Evolutionary conservation across 495 filamentous ascomycete species (phyloP), one percentile per base, ranked within the genome.

Genomic region (Hyaloscypha hepaticicola): DNA sequence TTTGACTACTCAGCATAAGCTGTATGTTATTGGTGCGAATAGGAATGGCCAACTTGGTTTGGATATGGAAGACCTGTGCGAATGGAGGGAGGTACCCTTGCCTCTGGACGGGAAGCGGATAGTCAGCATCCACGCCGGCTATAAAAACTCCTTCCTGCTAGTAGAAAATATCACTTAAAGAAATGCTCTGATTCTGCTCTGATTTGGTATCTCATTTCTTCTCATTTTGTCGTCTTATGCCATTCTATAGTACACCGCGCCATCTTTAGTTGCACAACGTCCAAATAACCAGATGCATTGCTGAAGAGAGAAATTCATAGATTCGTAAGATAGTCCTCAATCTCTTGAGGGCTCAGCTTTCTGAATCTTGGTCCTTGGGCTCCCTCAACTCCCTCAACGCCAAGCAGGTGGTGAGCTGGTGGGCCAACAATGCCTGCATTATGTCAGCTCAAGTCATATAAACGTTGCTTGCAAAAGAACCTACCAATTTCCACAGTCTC

Each of bases 281-380:
- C 28, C 56, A 70, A 64, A 68, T 66, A 48, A 65, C 67, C 67
- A 66, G 50, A 66, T 69, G 61, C 65, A 58, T 29, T 21, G 50
- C 38, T 9, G 25, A 59, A 63, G 55, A 63, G 60, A 61, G 56
- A 21, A 63, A 51, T 51, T 83, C 81, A 97, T 82, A 98, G 86
- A 81, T 95, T 96, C 74, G 94, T 97, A 74, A 99, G 79, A 80
- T 99, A 99, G 75, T 99, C 95, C 82, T 99, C 95, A 73, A 99
- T 97, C 80, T 99, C 94, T 79, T 94, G 90, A 70, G 96, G 94
- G 71, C 87, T 96, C 77, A 99, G 80, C 84, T 96, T 99, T 74
- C 95, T 82, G 83, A 99, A 99, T 65, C 95, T 86, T 28, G 96
- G 96, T 27, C 96, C 96, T 72, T 86, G 85, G 16, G 93, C 89